These are phyloP conservation scores for Vachellia collinsii DNA, from an alignment of 306 rosid species.

Conservation along the genomic window DNA sequence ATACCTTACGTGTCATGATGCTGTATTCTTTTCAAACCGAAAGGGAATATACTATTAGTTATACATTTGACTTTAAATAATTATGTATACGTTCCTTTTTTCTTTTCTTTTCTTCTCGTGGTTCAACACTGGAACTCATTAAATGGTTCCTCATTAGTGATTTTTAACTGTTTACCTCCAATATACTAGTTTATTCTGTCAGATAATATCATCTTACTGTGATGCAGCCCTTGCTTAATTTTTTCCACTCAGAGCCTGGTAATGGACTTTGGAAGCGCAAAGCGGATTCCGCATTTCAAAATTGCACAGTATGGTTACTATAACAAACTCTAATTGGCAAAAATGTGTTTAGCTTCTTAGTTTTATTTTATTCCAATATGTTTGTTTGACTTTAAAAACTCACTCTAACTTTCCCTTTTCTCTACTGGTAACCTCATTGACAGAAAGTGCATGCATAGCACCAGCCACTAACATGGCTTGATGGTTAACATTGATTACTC, in stretches of 20 bases:
- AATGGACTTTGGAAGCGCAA: constrained; percentile 97
- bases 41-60: neutral
- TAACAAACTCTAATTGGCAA: constrained; percentile 21
- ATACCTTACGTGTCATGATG: neutral
- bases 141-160: neutral
- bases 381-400: neutral
- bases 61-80: neutral
- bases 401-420: neutral
- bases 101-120: neutral
- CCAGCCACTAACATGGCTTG: neutral
- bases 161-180: constrained; percentile 28
- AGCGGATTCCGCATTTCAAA: constrained; percentile 74
- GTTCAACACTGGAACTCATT: constrained; percentile 7
- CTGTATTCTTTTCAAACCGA: neutral
- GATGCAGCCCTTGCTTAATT: constrained; percentile 81
- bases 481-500: neutral
- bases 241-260: constrained; percentile 81
- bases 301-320: constrained; percentile 66
- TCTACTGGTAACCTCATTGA: neutral
- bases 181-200: constrained; percentile 19
- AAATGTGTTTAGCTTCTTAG: neutral
- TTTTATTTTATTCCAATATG: neutral
- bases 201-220: constrained; percentile 30
- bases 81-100: neutral
- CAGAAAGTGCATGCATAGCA: neutral